These are phyloP conservation scores for Pseudonitzschia multistriata DNA, from an alignment of 108 stramenopile species.

Conservation along the genomic window DNA sequence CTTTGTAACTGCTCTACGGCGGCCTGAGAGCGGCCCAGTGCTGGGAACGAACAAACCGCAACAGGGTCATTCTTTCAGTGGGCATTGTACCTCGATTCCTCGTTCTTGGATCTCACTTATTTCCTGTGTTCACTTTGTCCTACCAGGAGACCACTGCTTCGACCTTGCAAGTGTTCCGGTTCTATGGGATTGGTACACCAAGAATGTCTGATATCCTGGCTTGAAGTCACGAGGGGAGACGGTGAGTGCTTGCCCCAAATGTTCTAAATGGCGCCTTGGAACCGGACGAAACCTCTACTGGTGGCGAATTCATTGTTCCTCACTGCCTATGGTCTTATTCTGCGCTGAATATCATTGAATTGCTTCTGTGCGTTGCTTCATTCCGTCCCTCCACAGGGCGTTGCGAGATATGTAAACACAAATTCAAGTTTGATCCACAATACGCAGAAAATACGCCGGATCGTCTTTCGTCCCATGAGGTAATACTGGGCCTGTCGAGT, in stretches of 20 bases:
- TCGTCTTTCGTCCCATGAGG: slow-evolving; percentile 60
- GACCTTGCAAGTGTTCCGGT: slow-evolving; percentile 88
- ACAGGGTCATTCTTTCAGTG: neutral
- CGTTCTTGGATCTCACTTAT: neutral
- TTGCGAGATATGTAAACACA: slow-evolving; percentile 84
- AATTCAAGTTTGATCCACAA: slow-evolving; percentile 80
- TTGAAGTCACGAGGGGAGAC: slow-evolving; percentile 72
- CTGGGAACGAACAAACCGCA: too few relatives aligned
- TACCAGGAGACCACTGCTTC: slow-evolving; percentile 66
- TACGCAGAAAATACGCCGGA: slow-evolving; percentile 82
- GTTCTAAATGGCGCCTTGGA: neutral
- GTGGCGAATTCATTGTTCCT: neutral
- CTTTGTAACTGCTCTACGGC: neutral
- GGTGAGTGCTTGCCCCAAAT: slow-evolving; percentile 26
- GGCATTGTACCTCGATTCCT: too few relatives aligned
- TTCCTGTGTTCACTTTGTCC: slow-evolving; percentile 1
- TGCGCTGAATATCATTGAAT: too few relatives aligned
- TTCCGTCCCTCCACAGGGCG: slow-evolving; percentile 24
- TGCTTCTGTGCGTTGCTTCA: neutral
- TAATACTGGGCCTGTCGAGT: slow-evolving; percentile 64
- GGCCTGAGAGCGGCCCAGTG: neutral
- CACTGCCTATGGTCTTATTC: too few relatives aligned
- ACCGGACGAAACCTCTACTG: too few relatives aligned
- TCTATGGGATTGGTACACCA: slow-evolving; percentile 90
- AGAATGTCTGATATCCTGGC: slow-evolving; percentile 88